These are phyloP conservation scores for Trametes polyzona DNA, from an alignment of 1,284 basidiomycete species.

Conservation along the genomic window DNA sequence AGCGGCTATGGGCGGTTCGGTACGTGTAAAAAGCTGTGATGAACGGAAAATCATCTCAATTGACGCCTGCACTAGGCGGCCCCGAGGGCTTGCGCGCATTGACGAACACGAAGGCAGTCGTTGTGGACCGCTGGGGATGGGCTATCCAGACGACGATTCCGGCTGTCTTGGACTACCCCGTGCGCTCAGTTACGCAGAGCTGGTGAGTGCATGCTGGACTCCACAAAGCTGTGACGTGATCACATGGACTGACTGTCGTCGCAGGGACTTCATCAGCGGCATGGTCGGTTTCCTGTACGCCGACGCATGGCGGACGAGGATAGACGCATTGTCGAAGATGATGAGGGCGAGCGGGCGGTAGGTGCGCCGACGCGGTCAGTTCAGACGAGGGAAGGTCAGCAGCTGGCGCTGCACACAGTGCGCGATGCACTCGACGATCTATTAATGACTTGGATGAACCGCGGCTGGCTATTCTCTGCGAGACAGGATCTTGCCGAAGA, in stretches of 20 bases:
- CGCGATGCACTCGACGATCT: constrained; percentile 24
- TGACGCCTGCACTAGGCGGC: constrained; percentile 57
- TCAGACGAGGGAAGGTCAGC: not conserved
- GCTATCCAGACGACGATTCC: constrained; percentile 87
- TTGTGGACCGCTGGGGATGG: constrained; percentile 84
- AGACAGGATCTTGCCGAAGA: not conserved
- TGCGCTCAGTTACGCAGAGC: constrained; percentile 80
- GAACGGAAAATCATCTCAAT: not conserved
- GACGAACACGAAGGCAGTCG: constrained; percentile 87
- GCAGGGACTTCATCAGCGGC: constrained; percentile 79
- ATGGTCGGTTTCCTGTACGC: constrained; percentile 78
- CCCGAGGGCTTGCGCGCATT: constrained; percentile 89
- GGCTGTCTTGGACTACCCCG: constrained; percentile 83
- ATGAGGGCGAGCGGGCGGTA: constrained; percentile 35
- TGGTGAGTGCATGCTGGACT: constrained; percentile 60
- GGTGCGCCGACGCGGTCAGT: not conserved
- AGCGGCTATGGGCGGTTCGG: constrained; percentile 93
- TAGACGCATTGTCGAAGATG: constrained; percentile 51
- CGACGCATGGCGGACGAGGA: constrained; percentile 64
- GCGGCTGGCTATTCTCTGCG: not conserved
- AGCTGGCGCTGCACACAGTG: constrained; percentile 17
- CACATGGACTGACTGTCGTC: constrained; percentile 13
- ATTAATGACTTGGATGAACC: constrained; percentile 21
- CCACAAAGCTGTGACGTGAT: constrained; percentile 15
- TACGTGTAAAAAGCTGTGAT: constrained; percentile 36